A percentile compares a stretch with the other conserved stretches of the same genome.
These are phyloP conservation scores for Entomortierella beljakovae DNA, from an alignment of 192 early-diverging fungal species.

Conservation along the genomic window DNA sequence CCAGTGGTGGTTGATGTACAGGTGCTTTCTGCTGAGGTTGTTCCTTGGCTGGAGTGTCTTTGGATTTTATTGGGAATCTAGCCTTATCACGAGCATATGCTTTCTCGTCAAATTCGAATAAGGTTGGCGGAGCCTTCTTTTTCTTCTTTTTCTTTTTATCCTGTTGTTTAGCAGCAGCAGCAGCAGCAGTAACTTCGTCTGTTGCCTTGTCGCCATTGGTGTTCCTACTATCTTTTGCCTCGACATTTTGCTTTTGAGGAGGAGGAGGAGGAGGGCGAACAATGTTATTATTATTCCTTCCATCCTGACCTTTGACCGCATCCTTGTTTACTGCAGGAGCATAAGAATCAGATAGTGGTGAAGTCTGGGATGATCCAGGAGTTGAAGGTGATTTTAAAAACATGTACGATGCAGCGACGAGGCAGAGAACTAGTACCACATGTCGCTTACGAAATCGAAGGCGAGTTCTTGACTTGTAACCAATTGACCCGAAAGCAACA, in stretches of 20 bases:
- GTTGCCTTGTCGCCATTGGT: neutral
- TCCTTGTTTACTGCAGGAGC: neutral
- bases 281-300: neutral
- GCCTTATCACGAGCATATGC: neutral
- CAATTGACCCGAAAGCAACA: neutral
- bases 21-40: no score
- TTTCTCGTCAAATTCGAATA: slow-evolving; percentile 38
- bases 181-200: slow-evolving; percentile 1
- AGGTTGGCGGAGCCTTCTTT: slow-evolving; percentile 30
- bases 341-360: neutral
- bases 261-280: slow-evolving; percentile 1
- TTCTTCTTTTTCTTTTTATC: slow-evolving; percentile 40
- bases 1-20: no score
- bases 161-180: slow-evolving; percentile 11
- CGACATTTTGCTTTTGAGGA: neutral
- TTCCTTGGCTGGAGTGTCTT: slow-evolving; percentile 6
- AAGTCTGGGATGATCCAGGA: neutral
- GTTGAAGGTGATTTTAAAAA: slow-evolving; percentile 25
- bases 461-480: neutral
- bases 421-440: slow-evolving; percentile 36
- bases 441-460: slow-evolving; percentile 42
- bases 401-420: slow-evolving; percentile 33
- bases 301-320: slow-evolving; percentile 1
- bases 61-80: no score
- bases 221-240: neutral